Base-by-base conservation (phyloP, 768 basidiomycete species). In the Lactifluus hygrophoroides region DNA sequence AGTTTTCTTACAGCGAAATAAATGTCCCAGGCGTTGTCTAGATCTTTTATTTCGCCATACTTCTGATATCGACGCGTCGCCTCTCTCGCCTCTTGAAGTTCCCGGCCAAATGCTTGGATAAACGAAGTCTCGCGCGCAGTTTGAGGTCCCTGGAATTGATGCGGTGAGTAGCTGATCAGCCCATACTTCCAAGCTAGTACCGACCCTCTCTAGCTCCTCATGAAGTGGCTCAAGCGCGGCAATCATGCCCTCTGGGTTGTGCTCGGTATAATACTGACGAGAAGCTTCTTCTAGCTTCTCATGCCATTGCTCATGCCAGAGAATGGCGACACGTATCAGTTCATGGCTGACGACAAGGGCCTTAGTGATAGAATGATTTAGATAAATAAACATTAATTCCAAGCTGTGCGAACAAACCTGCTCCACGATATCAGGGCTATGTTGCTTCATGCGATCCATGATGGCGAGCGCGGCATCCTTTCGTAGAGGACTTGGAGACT, bases 301-400 rank as follows among this genome's bases (percentile, higher is more conserved):
- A 66, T 97, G 94, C 96, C 96, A 99, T 63, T 94, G 76, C 70
- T 99, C 96, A 65, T 98, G 94, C 96, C 96, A 99, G 11, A 99
- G 76, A 60, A 99, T 98, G 7, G 96, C 95, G 7, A 98, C 91
- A 19, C 96, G 86, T 58, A 98, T 97, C 37, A 99, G 80, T 69
- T 99, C 96, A 30, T 89, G 85, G 68, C 91, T 91, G 70, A 99
- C 92, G 25, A 95, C 69, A 46, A 86, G 74, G 10, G 94, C 94
- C 84, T 93, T n/a, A 32, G 17, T 60, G 23, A 45, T n/a, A 57
- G 35, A 14, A 51, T 44, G 55, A 49, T 55, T 57, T 17, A 32
- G 19, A 28, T 23, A 25, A 46, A n/a, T 21, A 21, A 14, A 14
- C 7, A 10, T 21, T 23, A n/a, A n/a, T n/a, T n/a, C n/a, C 19